Evolutionary conservation across 257 asterid species (phyloP).

Genomic region (Solanum commersonii): DNA sequence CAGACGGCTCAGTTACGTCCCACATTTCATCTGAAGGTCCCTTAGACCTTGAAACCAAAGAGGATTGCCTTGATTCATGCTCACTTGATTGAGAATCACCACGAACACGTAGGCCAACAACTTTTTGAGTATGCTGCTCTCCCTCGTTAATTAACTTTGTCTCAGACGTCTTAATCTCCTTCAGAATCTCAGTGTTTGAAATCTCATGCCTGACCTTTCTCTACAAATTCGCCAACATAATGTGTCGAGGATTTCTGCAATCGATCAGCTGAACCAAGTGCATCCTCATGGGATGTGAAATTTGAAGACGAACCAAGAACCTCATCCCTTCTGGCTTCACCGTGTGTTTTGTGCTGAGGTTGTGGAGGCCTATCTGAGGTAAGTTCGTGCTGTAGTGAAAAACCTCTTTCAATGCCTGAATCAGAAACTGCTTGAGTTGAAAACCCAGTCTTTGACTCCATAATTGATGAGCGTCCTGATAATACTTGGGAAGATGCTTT

Average conservation of each 20-base stretch:
- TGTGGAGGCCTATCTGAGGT: constrained; percentile 9
- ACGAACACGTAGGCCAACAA: constrained; percentile 11
- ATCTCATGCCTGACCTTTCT: constrained; percentile 46
- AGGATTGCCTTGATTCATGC: constrained; percentile 21
- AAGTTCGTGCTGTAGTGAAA: constrained; percentile 6
- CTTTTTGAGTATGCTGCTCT: constrained; percentile 9
- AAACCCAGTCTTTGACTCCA: constrained; percentile 12
- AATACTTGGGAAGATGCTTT: constrained; percentile 20
- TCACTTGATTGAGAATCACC: constrained; percentile 37
- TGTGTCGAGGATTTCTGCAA: constrained; percentile 50
- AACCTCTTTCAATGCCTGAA: constrained; percentile 12
- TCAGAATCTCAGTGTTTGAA: constrained; percentile 35
- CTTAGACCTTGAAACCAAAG: constrained; percentile 33
- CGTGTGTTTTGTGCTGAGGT: constrained; percentile 9
- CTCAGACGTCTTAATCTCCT: constrained; percentile 30
- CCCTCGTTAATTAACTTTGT: constrained; percentile 23
- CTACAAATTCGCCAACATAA: constrained; percentile 50
- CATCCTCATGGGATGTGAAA: constrained; percentile 26
- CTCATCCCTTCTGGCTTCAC: constrained; percentile 11
- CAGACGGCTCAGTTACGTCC: constrained; percentile 49
- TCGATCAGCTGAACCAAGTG: constrained; percentile 54
- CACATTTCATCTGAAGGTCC: constrained; percentile 83
- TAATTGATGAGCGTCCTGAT: constrained; percentile 13
- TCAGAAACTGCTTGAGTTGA: constrained; percentile 16
- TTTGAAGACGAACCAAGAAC: constrained; percentile 13